Evolutionary conservation across 768 basidiomycete genomes (phyloP), one percentile per base, ranked within the genome.

Genomic region (Xerocomellus dryophilus): DNA sequence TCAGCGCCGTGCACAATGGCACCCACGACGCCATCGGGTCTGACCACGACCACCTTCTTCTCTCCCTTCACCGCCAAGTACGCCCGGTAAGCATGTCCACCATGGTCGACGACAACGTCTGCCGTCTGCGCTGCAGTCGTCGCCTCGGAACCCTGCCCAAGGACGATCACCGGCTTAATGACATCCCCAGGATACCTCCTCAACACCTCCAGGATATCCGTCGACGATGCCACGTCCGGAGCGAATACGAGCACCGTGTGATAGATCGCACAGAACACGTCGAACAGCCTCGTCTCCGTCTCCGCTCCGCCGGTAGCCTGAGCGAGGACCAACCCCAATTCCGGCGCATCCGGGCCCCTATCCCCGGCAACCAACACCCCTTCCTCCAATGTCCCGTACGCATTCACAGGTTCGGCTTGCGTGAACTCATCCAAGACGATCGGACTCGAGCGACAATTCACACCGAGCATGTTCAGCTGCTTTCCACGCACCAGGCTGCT

Each of bases 331-430:
- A 77, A 61, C 12, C 23, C 23, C 0, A 78, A 62, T 12, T 54
- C 69, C 0, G 75, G 65, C 3, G 77, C 75, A 54, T 78, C 76
- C 1, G 76, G 76, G 9, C 76, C 76, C 34, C 77, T 67, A 58
- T 80, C 78, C 0, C 78, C 78, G 4, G 77, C 78, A 1, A 65
- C 59, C 6, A 78, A 39, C 11, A 50, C 58, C 25, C 25, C 66
- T 41, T 72, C 69, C 5, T 63, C 56, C 9, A 65, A 27, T 10
- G 48, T 6, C 21, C 57, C 50, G 10, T 65, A 65, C 5, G 64
- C 52, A 25, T 35, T 46, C 41, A 54, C 44, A 1, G 52, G 59
- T 8, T 23, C 59, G 0, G 44, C 59, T 1, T 55, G 57, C 39
- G 61, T 32, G 11, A 67, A 66, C 51, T 77, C 75, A 58, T 79